phyloP scores from a whole-genome alignment of 805 yeast genomes.

The Vanderwaltozyma tropicalis region DNA sequence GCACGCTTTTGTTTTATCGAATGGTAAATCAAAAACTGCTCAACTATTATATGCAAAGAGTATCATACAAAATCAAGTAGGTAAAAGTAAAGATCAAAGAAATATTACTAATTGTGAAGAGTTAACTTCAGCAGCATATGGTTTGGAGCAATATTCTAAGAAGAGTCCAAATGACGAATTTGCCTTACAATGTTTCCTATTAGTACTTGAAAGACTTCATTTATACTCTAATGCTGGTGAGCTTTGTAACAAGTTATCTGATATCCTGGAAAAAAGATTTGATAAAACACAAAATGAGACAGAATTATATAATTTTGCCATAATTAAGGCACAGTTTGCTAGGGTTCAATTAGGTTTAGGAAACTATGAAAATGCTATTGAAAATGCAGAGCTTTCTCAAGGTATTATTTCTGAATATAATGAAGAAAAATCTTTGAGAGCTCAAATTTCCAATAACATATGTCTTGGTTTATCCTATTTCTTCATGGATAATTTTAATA shows the following conservation, averaged over 20 bases:
- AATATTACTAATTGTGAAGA: constrained; percentile 55
- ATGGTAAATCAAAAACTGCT: constrained; percentile 59
- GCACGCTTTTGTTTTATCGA: constrained; percentile 70
- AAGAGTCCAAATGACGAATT: constrained; percentile 46
- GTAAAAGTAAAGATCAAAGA: constrained; percentile 37
- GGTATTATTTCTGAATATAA: constrained; percentile 38
- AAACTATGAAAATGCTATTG: constrained; percentile 49
- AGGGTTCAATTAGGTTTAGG: constrained; percentile 56
- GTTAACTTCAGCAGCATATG: constrained; percentile 52
- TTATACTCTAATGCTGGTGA: constrained; percentile 45
- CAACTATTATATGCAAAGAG: constrained; percentile 63
- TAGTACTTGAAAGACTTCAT: constrained; percentile 60
- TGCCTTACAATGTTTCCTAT: constrained; percentile 47
- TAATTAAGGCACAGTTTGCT: constrained; percentile 59
- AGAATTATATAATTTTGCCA: constrained; percentile 41
- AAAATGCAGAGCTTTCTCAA: constrained; percentile 45
- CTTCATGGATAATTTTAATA: constrained; percentile 51
- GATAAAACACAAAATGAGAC: constrained; percentile 43
- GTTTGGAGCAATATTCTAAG: constrained; percentile 55
- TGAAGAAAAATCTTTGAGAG: constrained; percentile 25
- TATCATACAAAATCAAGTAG: constrained; percentile 38
- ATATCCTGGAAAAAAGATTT: constrained; percentile 42
- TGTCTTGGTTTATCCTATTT: constrained; percentile 65
- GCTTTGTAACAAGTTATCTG: constrained; percentile 38
- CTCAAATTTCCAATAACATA: constrained; percentile 47